Evolutionary conservation across 1,284 basidiomycete species (phyloP), one percentile per base, ranked within the genome.

Genomic region (Ustilago trichophora): DNA sequence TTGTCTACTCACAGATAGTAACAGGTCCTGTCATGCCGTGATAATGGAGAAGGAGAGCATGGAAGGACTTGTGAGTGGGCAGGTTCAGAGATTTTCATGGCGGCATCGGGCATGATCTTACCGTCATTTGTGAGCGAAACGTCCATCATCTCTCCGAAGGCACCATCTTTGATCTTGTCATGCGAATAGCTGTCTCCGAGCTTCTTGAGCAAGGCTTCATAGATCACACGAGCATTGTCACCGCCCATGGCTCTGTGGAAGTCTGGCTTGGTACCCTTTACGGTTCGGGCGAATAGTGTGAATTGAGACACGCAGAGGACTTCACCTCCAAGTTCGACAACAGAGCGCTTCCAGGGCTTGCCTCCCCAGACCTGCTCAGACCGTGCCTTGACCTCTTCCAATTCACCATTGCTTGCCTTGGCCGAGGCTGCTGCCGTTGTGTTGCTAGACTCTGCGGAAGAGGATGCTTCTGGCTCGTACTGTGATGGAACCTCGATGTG

Each of bases 91-190:
- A n/a, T n/a, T n/a, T n/a, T n/a, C n/a, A n/a, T n/a, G n/a, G n/a
- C n/a, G n/a, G n/a, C n/a, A n/a, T n/a, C n/a, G n/a, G n/a, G n/a
- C n/a, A n/a, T n/a, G n/a, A n/a, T 19, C 55, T n/a, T 49, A 62
- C 77, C 78, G 35, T 79, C 77, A 33, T 80, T 80, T 1, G 72
- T 67, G 6, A 80, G 41, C 3, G 64, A 65, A 9, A 78, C 77
- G 41, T 80, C 75, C 78, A 80, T 80, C 78, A 80, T 79, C 33
- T 71, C 76, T 11, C 78, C 78, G 35, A 80, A 80, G 8, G 59
- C 60, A 31, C 78, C 78, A 26, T 80, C 70, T 37, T 75, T 71
- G 57, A 79, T 71, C 15, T 50, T 53, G 11, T 72, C 67, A 11
- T 43, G 34, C 22, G 43, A 27, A 34, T 79, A 79, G 19, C 37